phyloP scores from a whole-genome alignment of 2,329 filamentous ascomycete species.

The Fusarium floridanum region DNA sequence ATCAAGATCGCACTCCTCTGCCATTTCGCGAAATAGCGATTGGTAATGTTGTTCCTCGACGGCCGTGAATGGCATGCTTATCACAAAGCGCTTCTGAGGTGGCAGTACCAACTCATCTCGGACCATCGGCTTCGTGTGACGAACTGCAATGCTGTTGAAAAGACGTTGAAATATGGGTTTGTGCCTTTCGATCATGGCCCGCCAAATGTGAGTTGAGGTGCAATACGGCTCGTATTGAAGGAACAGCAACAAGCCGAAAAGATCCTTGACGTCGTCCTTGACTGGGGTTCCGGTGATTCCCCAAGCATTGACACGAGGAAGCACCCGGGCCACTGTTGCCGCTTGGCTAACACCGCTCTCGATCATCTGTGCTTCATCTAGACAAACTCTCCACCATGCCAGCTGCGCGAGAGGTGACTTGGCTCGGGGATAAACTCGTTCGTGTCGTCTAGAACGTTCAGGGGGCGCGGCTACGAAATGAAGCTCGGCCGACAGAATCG shows the following conservation, averaged over 20 bases:
- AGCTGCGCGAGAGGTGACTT: conserved; percentile 85
- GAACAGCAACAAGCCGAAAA: conserved; percentile 86
- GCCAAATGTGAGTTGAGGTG: conserved; percentile 74
- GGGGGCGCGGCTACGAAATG: conserved; percentile 81
- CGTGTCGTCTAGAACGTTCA: conserved; percentile 74
- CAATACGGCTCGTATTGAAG: conserved; percentile 83
- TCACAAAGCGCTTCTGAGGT: conserved; percentile 85
- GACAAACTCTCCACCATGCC: conserved; percentile 87
- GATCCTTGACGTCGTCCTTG: conserved; percentile 80
- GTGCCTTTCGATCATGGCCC: conserved; percentile 71
- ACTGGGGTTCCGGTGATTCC: conserved; percentile 90
- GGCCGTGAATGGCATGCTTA: conserved; percentile 89
- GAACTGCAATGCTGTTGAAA: conserved; percentile 79
- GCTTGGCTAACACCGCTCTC: conserved; percentile 89
- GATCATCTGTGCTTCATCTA: conserved; percentile 91
- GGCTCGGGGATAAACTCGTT: conserved; percentile 73
- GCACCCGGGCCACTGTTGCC: conserved; percentile 80
- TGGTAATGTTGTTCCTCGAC: conserved; percentile 93
- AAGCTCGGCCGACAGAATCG: conserved; percentile 82
- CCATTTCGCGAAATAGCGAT: conserved; percentile 81
- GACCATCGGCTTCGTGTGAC: conserved; percentile 87
- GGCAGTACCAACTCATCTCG: conserved; percentile 84
- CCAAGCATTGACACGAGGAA: conserved; percentile 91
- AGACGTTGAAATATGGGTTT: conserved; percentile 75
- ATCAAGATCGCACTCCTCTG: conserved; percentile 75